Evolutionary conservation across 768 basidiomycete genomes (phyloP).

Genomic region (Cantharellus cinnabarinus): DNA sequence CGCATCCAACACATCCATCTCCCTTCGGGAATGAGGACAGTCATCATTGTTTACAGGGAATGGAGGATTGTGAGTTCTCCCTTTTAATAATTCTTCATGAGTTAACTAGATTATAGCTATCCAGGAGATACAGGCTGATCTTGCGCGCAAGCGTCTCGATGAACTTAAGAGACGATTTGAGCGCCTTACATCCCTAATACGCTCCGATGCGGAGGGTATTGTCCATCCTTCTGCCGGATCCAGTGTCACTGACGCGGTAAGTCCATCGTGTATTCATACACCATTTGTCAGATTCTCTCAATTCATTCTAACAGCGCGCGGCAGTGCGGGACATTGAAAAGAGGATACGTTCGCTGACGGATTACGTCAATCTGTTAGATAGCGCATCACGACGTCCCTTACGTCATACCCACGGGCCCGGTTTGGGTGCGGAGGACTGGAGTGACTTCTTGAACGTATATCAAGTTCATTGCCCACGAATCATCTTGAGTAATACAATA

Average conservation of each 20-base stretch:
- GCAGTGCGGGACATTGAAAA: no score
- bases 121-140: constrained; percentile 38
- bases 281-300: no score
- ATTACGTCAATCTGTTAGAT: background rate
- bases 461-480: constrained; percentile 69
- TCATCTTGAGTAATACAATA: constrained; percentile 54
- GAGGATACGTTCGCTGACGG: background rate
- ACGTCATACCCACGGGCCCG: background rate
- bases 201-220: no score
- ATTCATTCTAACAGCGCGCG: no score
- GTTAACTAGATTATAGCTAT: constrained; percentile 25
- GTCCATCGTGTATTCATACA: no score
- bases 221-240: no score
- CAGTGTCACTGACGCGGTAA: no score
- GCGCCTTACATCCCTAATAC: no score
- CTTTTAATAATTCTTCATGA: background rate
- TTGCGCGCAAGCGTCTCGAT: constrained; percentile 34
- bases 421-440: constrained; percentile 40
- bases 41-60: constrained; percentile 61
- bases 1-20: constrained; percentile 7
- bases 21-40: constrained; percentile 79
- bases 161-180: constrained; percentile 20
- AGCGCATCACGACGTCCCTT: no score
- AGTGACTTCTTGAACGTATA: constrained; percentile 77
- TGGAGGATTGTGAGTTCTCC: constrained; percentile 38